Evolutionary conservation across 495 filamentous ascomycete species (phyloP).

Genomic region (Aspergillus carlsbadensis): DNA sequence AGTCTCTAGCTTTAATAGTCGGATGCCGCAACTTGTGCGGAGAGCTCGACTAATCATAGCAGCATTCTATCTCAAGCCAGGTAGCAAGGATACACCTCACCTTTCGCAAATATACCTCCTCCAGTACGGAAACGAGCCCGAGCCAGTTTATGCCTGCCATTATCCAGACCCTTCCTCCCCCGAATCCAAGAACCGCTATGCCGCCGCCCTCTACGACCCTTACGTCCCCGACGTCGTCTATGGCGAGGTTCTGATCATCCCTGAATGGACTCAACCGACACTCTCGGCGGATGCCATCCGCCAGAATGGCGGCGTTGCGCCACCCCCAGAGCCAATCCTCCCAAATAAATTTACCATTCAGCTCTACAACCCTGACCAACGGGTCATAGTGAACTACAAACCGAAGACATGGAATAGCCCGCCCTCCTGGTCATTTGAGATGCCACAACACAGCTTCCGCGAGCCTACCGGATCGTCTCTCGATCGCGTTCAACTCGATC

Average conservation of each 20-base stretch:
- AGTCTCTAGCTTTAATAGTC: slow-evolving; percentile 21
- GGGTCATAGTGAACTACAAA: slow-evolving; percentile 67
- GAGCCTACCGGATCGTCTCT: slow-evolving; percentile 72
- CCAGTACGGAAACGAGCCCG: slow-evolving; percentile 76
- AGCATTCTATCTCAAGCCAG: slow-evolving; percentile 64
- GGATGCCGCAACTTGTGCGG: slow-evolving; percentile 19
- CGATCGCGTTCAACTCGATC: slow-evolving; percentile 72
- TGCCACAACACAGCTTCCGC: slow-evolving; percentile 83
- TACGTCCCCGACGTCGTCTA: slow-evolving; percentile 78
- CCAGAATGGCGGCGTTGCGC: slow-evolving; percentile 65
- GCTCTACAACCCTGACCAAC: slow-evolving; percentile 93
- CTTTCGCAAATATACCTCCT: slow-evolving; percentile 66
- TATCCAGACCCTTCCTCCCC: slow-evolving; percentile 69
- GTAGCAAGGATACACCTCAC: slow-evolving; percentile 46
- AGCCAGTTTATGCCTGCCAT: slow-evolving; percentile 73
- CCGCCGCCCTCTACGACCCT: slow-evolving; percentile 79
- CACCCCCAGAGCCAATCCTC: slow-evolving; percentile 71
- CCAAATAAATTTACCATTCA: slow-evolving; percentile 79
- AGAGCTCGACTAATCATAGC: slow-evolving; percentile 15
- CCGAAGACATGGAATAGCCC: slow-evolving; percentile 74
- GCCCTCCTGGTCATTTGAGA: slow-evolving; percentile 85
- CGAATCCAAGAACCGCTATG: slow-evolving; percentile 78
- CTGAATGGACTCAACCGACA: slow-evolving; percentile 79
- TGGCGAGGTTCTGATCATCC: slow-evolving; percentile 80
- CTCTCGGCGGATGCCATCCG: slow-evolving; percentile 78